These are phyloP conservation scores for Saccharomyces paradoxus DNA, from an alignment of 805 yeast genomes.

Conservation along the genomic window DNA sequence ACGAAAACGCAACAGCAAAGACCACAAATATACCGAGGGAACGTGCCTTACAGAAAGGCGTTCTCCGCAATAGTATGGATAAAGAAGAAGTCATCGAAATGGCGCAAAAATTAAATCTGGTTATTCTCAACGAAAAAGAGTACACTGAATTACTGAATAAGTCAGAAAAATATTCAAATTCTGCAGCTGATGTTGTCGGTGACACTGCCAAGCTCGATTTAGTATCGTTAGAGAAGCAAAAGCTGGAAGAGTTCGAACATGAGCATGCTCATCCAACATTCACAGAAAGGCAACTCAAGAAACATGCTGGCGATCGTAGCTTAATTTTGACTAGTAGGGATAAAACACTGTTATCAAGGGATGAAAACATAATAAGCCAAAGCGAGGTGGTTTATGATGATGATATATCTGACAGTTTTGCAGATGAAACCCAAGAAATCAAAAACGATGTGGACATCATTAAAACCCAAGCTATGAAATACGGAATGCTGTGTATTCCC, in stretches of 20 bases:
- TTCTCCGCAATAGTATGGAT: constrained; percentile 4
- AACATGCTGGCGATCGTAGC: constrained; percentile 22
- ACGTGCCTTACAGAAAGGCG: too few relatives aligned
- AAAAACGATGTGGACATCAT: constrained; percentile 25
- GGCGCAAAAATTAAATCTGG: constrained; percentile 13
- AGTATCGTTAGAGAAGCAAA: constrained; percentile 31
- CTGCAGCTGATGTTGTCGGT: constrained; percentile 8
- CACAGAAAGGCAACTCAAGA: constrained; percentile 14
- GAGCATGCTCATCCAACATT: constrained; percentile 26
- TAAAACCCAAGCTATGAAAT: constrained; percentile 34
- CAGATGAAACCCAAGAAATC: constrained; percentile 6
- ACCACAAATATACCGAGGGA: neutral
- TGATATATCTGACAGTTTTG: constrained; percentile 4
- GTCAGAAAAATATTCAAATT: neutral
- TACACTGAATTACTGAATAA: neutral
- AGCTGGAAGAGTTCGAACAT: constrained; percentile 25
- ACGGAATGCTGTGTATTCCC: constrained; percentile 51
- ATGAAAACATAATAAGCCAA: constrained; percentile 11
- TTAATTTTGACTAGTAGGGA: neutral
- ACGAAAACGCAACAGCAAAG: constrained; percentile 6
- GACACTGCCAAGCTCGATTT: constrained; percentile 12
- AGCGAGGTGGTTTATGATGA: constrained; percentile 5
- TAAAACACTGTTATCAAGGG: constrained; percentile 1
- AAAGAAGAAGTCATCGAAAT: constrained; percentile 10
- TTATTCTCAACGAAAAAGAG: constrained; percentile 4